phyloP scores from a whole-genome alignment of 768 basidiomycete species.

The Rhizopogon vinicolor region DNA sequence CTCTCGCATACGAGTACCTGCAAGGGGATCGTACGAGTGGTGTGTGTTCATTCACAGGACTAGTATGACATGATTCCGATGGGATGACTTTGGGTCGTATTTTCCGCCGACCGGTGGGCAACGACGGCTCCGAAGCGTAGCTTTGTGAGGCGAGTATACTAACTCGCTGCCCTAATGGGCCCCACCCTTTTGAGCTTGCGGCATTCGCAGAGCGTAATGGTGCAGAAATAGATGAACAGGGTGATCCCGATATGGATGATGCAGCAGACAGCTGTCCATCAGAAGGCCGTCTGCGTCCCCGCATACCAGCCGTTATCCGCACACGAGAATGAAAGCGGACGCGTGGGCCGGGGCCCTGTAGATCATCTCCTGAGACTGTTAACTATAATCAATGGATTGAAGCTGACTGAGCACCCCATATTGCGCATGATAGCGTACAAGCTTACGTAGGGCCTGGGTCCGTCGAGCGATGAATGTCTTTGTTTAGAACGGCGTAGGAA shows the following conservation, averaged over 20 bases:
- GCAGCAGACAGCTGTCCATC: conserved; percentile 18
- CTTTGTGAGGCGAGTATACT: conserved; percentile 21
- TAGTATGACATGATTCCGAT: conserved; percentile 4
- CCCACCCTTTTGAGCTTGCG: conserved; percentile 48
- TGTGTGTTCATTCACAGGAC: conserved; percentile 32
- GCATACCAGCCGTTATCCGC: conserved; percentile 69
- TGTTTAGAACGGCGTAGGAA: neutral
- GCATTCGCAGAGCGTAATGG: conserved; percentile 63
- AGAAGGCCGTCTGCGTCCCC: conserved; percentile 36
- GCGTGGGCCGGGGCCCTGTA: conserved; percentile 13
- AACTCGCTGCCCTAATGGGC: conserved; percentile 57
- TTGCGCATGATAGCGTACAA: neutral
- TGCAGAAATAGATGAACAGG: conserved; percentile 78
- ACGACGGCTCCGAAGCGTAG: conserved; percentile 1
- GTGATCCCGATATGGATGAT: conserved; percentile 54
- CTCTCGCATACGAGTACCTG: conserved; percentile 13
- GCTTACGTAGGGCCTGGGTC: neutral
- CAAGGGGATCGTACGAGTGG: conserved; percentile 30
- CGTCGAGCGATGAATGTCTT: neutral
- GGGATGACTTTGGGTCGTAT: conserved; percentile 2
- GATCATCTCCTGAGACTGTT: neutral
- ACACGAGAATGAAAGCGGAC: conserved; percentile 75
- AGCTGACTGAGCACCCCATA: neutral
- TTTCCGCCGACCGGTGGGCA: conserved; percentile 10
- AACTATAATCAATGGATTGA: neutral